Evolutionary conservation across 306 rosid genomes (phyloP).

Genomic region (Urtica urens): DNA sequence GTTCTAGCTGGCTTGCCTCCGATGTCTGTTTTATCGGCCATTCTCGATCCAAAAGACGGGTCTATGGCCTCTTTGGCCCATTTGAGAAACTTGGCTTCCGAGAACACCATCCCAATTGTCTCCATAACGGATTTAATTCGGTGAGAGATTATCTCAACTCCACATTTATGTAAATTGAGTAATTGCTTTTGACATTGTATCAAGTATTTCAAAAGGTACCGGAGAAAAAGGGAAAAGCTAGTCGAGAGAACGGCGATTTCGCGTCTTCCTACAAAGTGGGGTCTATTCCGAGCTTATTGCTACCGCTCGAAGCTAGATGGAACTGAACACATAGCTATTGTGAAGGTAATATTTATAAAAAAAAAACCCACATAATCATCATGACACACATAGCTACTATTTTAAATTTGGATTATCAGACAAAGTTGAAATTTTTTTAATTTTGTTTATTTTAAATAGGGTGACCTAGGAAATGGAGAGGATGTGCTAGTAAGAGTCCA

Average conservation of each 20-base stretch:
- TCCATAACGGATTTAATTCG: constrained; percentile 82
- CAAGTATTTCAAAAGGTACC: constrained; percentile 51
- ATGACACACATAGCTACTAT: background rate
- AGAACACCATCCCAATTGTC: constrained; percentile 47
- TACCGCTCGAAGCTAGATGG: constrained; percentile 64
- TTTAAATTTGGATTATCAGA: background rate
- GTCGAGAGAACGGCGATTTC: constrained; percentile 59
- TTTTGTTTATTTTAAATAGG: constrained; percentile 27
- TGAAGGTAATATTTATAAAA: constrained; percentile 37
- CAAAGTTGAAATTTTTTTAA: background rate
- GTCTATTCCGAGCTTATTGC: constrained; percentile 62
- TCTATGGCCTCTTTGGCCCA: constrained; percentile 50
- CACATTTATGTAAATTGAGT: no score
- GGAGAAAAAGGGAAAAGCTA: constrained; percentile 72
- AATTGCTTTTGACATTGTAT: no score
- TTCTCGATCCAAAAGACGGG: constrained; percentile 50
- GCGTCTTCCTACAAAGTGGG: constrained; percentile 77
- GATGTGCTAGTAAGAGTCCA: constrained; percentile 74
- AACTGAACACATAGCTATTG: constrained; percentile 67
- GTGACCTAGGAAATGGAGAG: constrained; percentile 58
- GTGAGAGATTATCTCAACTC: constrained; percentile 16
- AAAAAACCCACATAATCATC: no score
- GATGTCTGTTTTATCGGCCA: constrained; percentile 58
- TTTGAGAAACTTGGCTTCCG: constrained; percentile 42
- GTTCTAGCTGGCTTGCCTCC: constrained; percentile 52